Evolutionary conservation across 805 yeast species (phyloP).

Genomic region (Blastobotrys mokoenaii): DNA sequence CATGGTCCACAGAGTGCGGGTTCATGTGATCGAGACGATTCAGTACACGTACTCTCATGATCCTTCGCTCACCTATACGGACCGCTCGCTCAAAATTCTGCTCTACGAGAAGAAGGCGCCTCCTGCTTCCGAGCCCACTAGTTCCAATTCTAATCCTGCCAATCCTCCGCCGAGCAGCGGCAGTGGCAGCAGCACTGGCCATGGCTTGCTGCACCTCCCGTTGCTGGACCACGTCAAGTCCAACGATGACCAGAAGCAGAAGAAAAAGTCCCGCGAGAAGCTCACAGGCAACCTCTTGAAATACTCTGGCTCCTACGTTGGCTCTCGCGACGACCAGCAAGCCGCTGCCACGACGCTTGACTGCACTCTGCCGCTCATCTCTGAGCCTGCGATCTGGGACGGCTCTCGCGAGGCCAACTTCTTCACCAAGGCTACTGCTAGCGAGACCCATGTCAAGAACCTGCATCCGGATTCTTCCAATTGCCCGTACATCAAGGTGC

Average conservation of each 20-base stretch:
- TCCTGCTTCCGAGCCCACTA: background rate
- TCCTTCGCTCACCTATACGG: constrained; percentile 61
- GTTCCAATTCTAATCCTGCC: background rate
- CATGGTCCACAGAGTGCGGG: constrained; percentile 75
- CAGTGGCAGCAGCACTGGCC: background rate
- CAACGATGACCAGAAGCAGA: background rate
- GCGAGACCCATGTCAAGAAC: constrained; percentile 33
- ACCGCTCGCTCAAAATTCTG: constrained; percentile 26
- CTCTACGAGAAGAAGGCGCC: constrained; percentile 56
- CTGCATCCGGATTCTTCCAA: constrained; percentile 74
- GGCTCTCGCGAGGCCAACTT: background rate
- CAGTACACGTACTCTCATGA: constrained; percentile 89
- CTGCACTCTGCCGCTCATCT: constrained; percentile 11
- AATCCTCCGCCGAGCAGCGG: too few relatives aligned
- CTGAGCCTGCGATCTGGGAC: constrained; percentile 7
- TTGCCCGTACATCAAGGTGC: constrained; percentile 68
- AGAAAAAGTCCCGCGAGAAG: constrained; percentile 2
- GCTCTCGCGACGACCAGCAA: background rate
- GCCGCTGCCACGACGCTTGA: constrained; percentile 9
- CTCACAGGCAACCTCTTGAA: constrained; percentile 9
- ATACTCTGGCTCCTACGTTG: background rate
- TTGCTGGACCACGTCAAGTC: background rate
- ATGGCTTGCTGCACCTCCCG: background rate
- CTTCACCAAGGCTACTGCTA: background rate
- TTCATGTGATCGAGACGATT: constrained; percentile 77